Conservation (phyloP, 202 grass and related monocot genomes). For the Carex arenaria region DNA sequence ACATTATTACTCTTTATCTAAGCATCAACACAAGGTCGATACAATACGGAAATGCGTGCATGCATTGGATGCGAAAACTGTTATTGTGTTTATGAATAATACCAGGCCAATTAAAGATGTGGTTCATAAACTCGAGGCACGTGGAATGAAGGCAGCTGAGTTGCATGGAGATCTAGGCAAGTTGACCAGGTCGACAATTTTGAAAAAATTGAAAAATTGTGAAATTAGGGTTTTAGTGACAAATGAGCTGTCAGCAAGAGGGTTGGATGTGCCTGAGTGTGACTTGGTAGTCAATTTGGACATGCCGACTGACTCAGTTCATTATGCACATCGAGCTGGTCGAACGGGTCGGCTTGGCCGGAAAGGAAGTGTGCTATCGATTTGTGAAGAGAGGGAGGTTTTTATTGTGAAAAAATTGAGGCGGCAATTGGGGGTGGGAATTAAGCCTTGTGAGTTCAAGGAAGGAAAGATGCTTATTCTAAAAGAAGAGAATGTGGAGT, state of each 20-base stretch:
- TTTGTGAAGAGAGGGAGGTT: conserved; percentile 81
- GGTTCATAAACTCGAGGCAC: conserved; percentile 88
- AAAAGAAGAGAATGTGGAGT: conserved; percentile 75
- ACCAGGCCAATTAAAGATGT: conserved; percentile 93
- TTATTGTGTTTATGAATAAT: conserved; percentile 92
- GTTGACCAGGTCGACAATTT: conserved; percentile 68
- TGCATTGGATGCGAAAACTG: conserved; percentile 63
- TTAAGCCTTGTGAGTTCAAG: conserved; percentile 80
- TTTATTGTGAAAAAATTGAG: conserved; percentile 93
- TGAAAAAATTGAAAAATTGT: conserved; percentile 79
- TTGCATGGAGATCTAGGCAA: conserved; percentile 88
- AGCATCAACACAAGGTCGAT: conserved; percentile 88
- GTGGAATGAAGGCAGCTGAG: conserved; percentile 76
- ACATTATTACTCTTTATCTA: conserved; percentile 85
- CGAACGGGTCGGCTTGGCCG: conserved; percentile 74
- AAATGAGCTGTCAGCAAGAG: conserved; percentile 84
- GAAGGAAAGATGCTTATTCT: conserved; percentile 68
- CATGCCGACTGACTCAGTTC: conserved; percentile 82
- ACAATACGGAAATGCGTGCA: conserved; percentile 82
- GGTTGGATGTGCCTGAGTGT: conserved; percentile 85
- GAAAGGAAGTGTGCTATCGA: conserved; percentile 72
- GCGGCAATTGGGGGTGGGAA: conserved; percentile 52
- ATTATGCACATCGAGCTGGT: conserved; percentile 87
- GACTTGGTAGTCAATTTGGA: conserved; percentile 97
- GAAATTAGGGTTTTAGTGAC: conserved; percentile 88